Evolutionary conservation across 257 asterid species (phyloP).

Genomic region (Schizonepeta tenuifolia): DNA sequence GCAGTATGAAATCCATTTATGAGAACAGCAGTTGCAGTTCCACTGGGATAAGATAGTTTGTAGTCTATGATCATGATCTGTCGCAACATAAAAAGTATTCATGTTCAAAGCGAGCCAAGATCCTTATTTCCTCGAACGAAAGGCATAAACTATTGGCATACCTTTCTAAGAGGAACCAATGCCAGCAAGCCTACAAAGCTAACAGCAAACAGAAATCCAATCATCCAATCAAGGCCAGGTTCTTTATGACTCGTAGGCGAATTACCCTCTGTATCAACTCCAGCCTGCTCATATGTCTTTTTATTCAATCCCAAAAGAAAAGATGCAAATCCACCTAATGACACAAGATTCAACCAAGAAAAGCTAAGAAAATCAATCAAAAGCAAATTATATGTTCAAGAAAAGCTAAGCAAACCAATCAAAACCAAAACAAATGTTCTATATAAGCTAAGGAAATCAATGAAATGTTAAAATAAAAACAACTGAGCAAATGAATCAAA

Average conservation of each 20-base stretch:
- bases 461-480: not conserved
- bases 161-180: constrained; percentile 78
- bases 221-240: constrained; percentile 73
- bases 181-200: constrained; percentile 73
- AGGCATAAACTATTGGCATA: constrained; percentile 9
- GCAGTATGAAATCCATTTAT: constrained; percentile 74
- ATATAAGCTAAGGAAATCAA: constrained; percentile 2
- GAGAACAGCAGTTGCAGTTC: constrained; percentile 77
- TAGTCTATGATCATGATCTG: constrained; percentile 70
- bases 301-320: constrained; percentile 62
- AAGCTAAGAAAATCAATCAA: not conserved
- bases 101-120: not conserved
- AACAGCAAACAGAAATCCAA: constrained; percentile 63
- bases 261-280: constrained; percentile 64
- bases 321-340: constrained; percentile 72
- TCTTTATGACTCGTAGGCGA: constrained; percentile 54
- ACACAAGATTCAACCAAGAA: constrained; percentile 28
- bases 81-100: not conserved
- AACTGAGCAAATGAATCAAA: not conserved
- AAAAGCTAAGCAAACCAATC: not conserved
- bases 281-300: constrained; percentile 64
- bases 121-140: not conserved
- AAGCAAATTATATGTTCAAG: not conserved
- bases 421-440: not conserved
- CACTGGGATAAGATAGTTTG: constrained; percentile 66